Evolutionary conservation across 208 protist genomes (phyloP), one percentile per base, ranked within the genome.

Genomic region (Strigomonas oncopelti): DNA sequence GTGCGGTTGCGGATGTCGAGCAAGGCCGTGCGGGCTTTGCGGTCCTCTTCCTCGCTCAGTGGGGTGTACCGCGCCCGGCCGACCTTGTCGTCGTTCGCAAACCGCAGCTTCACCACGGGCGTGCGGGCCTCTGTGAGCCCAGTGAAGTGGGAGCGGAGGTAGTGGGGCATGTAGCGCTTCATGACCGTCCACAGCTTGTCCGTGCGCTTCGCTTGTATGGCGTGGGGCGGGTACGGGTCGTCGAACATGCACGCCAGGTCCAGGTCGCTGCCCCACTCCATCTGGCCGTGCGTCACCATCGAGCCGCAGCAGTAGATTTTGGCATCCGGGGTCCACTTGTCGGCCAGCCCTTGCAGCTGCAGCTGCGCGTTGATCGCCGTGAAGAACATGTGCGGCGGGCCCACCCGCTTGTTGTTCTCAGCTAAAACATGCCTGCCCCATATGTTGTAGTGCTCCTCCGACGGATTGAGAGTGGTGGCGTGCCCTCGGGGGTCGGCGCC

Each of bases 221-320:
- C 74, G 65, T 93, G 87, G 7, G 77, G 77, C 3, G 87, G 87
- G 74, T 92, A 93, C 20, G 88, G 87, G 63, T 95, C 90, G 65
- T 95, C 87, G 72, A 95, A 92, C 65, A 95, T 79, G 69, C 87
- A 93, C 27, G 87, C 87, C n/a, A 95, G 79, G 72, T 95, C 90
- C 0, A 95, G 67, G 61, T 95, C 90, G 55, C 86, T 92, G n/a
- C 88, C 87, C 88, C 88, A 93, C 72, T 95, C 90, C 87, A 95
- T 93, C 77, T 93, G 86, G 1, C 90, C 90, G 48, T 90, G 87
- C 32, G 88, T 91, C 61, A 95, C 90, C 75, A 93, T 78, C 4
- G 85, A 92, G 9, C 90, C 90, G 52, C 87, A 93, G 58, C 85
- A 89, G 78, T 89, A 95, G 45, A 95, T 89, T 71, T 95, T 95